A percentile compares a stretch with the other conserved stretches of the same genome.
Conservation (phyloP, 176 grass and related monocot genomes). For the Hyparrhenia diplandra region DNA sequence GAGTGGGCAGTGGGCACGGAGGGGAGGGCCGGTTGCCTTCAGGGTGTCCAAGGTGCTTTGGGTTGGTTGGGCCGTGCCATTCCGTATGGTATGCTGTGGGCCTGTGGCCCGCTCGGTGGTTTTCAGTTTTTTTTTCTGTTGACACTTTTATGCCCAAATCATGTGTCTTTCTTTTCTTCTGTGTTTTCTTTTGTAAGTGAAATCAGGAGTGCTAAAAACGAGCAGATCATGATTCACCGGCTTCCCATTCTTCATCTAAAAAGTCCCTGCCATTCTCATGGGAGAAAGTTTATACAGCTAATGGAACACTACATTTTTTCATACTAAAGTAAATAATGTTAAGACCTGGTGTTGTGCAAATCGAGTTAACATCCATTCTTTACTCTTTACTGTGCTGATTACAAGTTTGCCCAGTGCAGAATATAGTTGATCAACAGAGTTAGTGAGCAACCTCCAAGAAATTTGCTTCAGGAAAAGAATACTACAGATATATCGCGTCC, state of each 20-base stretch:
- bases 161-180: no score
- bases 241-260: not conserved
- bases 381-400: not conserved
- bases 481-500: conserved; percentile 33
- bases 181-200: not conserved
- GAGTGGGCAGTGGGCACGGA: not conserved
- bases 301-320: not conserved
- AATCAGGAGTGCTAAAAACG: not conserved
- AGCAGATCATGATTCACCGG: no score
- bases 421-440: not conserved
- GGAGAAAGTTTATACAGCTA: not conserved
- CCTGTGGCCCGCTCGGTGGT: not conserved
- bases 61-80: not conserved
- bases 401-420: not conserved
- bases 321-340: not conserved
- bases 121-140: no score
- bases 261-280: not conserved
- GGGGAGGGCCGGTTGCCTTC: conserved; percentile 1
- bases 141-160: no score
- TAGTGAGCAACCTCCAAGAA: not conserved
- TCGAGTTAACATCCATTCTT: not conserved
- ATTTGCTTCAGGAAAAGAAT: conserved; percentile 30
- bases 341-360: not conserved
- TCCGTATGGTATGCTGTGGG: not conserved
- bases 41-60: not conserved